A percentile compares a stretch with the other conserved stretches of the same genome.
Evolutionary conservation across 306 rosid species (phyloP).

Genomic region (Echinosophora koreensis): DNA sequence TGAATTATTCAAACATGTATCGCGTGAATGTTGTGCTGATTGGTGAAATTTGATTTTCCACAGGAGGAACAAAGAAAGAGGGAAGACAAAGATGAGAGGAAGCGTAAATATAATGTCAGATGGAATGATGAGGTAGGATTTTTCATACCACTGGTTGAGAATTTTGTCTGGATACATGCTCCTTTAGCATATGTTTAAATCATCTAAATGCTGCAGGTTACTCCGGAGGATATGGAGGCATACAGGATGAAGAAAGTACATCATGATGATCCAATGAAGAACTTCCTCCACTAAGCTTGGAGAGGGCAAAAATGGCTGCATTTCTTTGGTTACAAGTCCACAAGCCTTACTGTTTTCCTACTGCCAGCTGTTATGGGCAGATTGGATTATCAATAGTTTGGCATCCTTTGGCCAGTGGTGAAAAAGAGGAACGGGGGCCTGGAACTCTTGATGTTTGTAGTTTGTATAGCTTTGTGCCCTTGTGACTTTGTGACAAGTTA

Average conservation of each 20-base stretch:
- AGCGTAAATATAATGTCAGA: constrained; percentile 63
- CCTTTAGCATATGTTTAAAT: constrained; percentile 8
- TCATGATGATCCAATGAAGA: constrained; percentile 65
- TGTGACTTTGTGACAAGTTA: neutral
- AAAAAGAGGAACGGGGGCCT: no score
- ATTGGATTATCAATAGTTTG: neutral
- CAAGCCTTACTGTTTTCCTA: neutral
- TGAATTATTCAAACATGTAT: neutral
- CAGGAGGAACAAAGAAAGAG: constrained; percentile 68
- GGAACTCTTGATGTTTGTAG: neutral
- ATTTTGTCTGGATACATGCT: neutral
- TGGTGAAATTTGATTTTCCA: constrained; percentile 15
- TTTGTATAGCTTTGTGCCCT: neutral
- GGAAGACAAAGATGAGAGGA: constrained; percentile 72
- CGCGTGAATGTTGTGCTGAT: neutral
- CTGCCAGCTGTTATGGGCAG: neutral
- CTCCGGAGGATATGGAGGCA: constrained; percentile 67
- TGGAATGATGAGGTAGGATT: constrained; percentile 64
- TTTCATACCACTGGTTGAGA: neutral
- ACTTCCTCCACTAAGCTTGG: constrained; percentile 43
- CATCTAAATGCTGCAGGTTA: constrained; percentile 48
- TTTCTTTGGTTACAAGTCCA: neutral
- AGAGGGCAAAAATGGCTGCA: neutral
- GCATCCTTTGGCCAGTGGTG: neutral
- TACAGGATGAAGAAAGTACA: constrained; percentile 68